Conservation (phyloP, 2,329 filamentous ascomycete genomes). For the Beauveria australis region DNA sequence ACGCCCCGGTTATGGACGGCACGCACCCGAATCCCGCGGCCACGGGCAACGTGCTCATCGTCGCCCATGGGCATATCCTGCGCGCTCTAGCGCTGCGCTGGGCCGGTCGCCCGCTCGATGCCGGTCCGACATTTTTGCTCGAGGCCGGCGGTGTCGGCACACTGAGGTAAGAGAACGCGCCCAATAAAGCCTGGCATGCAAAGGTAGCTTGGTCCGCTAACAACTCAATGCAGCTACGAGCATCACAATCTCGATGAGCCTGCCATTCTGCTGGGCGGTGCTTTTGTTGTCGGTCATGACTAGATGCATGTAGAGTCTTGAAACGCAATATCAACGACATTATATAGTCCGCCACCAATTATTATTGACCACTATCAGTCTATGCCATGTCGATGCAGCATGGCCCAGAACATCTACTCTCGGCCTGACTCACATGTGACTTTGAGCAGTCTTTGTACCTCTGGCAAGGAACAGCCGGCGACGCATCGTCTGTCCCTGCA, state of each 20-base stretch:
- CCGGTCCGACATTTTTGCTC: conserved; percentile 72
- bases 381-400: no score
- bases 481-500: conserved; percentile 25
- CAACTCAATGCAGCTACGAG: conserved; percentile 53
- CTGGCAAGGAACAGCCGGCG: conserved; percentile 37
- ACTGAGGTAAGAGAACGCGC: conserved; percentile 48
- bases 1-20: conserved; percentile 53
- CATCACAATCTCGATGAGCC: conserved; percentile 72
- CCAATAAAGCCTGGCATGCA: not conserved
- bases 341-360: no score
- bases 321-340: no score
- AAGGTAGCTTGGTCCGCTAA: not conserved
- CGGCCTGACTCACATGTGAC: not conserved
- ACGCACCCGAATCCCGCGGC: conserved; percentile 28
- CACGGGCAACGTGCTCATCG: conserved; percentile 44
- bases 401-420: not conserved
- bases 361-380: no score
- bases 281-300: conserved; percentile 47
- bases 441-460: conserved; percentile 29
- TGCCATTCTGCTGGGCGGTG: conserved; percentile 68
- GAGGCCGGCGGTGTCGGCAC: conserved; percentile 82
- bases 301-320: not conserved
- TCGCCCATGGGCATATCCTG: conserved; percentile 86
- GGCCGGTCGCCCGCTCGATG: conserved; percentile 63
- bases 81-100: conserved; percentile 83